These are phyloP conservation scores for Fomitopsis pulvina DNA, from an alignment of 768 basidiomycete genomes.

Conservation along the genomic window DNA sequence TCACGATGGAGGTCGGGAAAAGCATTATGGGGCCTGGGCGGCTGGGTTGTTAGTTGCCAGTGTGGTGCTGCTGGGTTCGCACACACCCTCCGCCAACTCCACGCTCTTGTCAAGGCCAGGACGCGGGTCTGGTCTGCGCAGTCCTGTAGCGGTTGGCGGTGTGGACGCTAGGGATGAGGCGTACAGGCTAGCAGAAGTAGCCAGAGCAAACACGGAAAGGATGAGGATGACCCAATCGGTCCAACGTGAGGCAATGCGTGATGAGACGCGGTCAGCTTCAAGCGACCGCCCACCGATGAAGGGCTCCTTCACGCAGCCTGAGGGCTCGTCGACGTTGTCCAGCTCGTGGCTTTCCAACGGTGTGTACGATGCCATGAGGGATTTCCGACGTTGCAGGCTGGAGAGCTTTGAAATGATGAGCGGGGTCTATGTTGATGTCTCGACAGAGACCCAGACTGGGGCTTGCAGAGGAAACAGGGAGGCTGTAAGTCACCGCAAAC, in stretches of 20 bases:
- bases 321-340: neutral
- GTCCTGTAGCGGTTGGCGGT: neutral
- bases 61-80: neutral
- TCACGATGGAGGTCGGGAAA: neutral
- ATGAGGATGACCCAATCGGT: neutral
- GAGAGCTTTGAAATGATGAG: neutral
- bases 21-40: neutral
- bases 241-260: neutral
- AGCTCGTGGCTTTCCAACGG: neutral
- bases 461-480: too few species aligned
- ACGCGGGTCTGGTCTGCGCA: slow-evolving; percentile 1
- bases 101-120: neutral
- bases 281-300: neutral
- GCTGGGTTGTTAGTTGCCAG: neutral
- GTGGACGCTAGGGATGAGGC: neutral
- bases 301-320: neutral
- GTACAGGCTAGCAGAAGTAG: neutral
- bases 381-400: neutral
- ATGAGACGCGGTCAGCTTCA: neutral
- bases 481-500: too few species aligned
- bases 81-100: neutral
- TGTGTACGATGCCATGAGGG: neutral
- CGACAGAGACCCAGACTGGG: too few species aligned
- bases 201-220: neutral
- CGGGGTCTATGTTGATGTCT: too few species aligned